Percentiles rank a stretch among this genome's conserved stretches.
These are phyloP conservation scores for Periconia sp. DNA, from an alignment of 2,329 filamentous ascomycete species.

Conservation along the genomic window DNA sequence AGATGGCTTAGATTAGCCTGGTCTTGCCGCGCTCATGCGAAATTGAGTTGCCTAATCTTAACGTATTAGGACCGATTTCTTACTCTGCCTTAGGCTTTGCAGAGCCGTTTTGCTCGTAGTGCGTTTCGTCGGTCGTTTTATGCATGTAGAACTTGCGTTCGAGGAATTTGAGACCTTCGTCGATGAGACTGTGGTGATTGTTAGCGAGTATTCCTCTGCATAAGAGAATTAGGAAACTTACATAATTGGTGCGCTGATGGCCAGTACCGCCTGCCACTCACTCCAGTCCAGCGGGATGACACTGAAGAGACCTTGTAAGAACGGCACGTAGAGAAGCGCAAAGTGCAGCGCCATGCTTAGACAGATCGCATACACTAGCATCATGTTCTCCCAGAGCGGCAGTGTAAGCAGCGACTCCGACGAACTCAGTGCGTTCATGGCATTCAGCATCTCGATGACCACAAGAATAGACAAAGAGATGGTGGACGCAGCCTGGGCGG, in stretches of 20 bases:
- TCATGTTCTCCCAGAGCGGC: conserved; percentile 98
- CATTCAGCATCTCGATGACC: conserved; percentile 99
- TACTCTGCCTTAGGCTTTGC: conserved; percentile 37
- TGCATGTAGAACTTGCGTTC: conserved; percentile 59
- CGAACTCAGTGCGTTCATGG: conserved; percentile 95
- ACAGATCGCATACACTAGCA: conserved; percentile 92
- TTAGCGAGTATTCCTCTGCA: conserved; percentile 19
- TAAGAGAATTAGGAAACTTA: conserved; percentile 58
- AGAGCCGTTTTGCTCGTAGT: conserved; percentile 26
- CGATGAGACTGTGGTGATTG: conserved; percentile 66
- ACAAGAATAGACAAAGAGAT: conserved; percentile 90
- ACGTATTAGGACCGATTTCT: no score
- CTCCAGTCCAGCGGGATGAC: conserved; percentile 84
- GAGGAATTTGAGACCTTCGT: conserved; percentile 80
- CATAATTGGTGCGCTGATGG: conserved; percentile 91
- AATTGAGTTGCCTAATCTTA: no score
- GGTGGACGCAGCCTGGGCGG: conserved; percentile 88
- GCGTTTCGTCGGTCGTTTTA: conserved; percentile 20
- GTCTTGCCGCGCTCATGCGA: no score
- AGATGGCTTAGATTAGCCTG: no score
- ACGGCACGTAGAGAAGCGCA: conserved; percentile 86
- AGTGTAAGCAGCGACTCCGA: conserved; percentile 93
- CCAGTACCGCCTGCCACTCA: conserved; percentile 91
- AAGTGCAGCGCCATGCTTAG: conserved; percentile 96
- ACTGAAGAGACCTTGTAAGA: conserved; percentile 86